Evolutionary conservation across 2,329 filamentous ascomycete genomes (phyloP).

Genomic region (Colletotrichum graminicola): DNA sequence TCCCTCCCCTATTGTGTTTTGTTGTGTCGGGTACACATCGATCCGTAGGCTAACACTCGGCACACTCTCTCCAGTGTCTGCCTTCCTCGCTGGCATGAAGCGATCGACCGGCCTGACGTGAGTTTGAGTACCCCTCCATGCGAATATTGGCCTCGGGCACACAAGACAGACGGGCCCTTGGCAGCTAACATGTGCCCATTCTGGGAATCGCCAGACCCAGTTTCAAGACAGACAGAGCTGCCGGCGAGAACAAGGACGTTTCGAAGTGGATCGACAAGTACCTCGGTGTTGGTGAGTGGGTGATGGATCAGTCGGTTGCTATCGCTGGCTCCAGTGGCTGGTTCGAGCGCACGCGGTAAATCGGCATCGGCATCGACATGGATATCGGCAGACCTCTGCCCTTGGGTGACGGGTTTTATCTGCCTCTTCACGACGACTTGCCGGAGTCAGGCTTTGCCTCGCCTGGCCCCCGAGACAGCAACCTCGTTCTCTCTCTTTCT

Average conservation of each 20-base stretch:
- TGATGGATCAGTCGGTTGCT: constrained; percentile 97
- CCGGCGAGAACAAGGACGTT: constrained; percentile 82
- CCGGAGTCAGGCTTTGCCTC: not conserved
- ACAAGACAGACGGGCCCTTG: not conserved
- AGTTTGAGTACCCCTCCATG: constrained; percentile 57
- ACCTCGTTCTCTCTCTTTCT: not conserved
- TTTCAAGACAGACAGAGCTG: constrained; percentile 87
- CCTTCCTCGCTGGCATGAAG: constrained; percentile 96
- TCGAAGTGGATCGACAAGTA: constrained; percentile 94
- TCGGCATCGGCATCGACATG: not conserved
- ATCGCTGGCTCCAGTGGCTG: constrained; percentile 88
- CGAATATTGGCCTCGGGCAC: constrained; percentile 7
- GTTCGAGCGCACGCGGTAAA: constrained; percentile 88
- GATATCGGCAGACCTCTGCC: not conserved
- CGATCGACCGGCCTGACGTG: constrained; percentile 98
- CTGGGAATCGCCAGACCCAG: constrained; percentile 71
- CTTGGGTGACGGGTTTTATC: not conserved
- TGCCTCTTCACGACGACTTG: not conserved
- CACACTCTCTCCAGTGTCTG: constrained; percentile 76
- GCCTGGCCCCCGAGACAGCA: not conserved
- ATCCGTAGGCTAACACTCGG: constrained; percentile 15
- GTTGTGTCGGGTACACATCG: not conserved
- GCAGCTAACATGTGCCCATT: constrained; percentile 59
- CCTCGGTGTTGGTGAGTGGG: constrained; percentile 94
- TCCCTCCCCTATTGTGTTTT: not conserved